phyloP scores from a whole-genome alignment of 2,329 filamentous ascomycete genomes.

The Stachybotrys chlorohalonatus region DNA sequence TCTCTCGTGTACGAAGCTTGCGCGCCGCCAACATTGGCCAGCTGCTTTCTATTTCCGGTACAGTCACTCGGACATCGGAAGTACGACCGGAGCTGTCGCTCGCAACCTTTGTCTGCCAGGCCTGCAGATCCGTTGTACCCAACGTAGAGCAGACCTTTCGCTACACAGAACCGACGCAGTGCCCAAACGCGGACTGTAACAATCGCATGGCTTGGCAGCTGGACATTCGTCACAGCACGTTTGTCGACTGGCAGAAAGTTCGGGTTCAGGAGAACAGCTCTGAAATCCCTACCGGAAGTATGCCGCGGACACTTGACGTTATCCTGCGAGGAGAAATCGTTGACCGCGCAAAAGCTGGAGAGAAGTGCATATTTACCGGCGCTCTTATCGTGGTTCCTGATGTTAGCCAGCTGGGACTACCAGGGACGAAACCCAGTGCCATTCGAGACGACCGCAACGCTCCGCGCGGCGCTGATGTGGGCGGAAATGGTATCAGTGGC shows the following conservation, averaged over 20 bases:
- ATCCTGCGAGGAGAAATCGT: slow-evolving; percentile 96
- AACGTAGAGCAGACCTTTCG: slow-evolving; percentile 97
- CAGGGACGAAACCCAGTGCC: slow-evolving; percentile 74
- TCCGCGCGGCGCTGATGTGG: slow-evolving; percentile 66
- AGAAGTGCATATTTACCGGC: slow-evolving; percentile 97
- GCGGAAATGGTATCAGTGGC: slow-evolving; percentile 76
- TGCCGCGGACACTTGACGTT: slow-evolving; percentile 96
- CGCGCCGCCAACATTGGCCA: slow-evolving; percentile 87
- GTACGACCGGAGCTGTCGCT: slow-evolving; percentile 88
- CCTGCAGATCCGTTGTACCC: slow-evolving; percentile 72
- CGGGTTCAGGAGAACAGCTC: slow-evolving; percentile 97
- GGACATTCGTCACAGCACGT: slow-evolving; percentile 95
- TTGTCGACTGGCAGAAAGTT: slow-evolving; percentile 98
- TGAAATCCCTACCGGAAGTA: slow-evolving; percentile 95
- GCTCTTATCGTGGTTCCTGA: slow-evolving; percentile 94
- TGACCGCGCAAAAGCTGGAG: slow-evolving; percentile 90
- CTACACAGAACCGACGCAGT: slow-evolving; percentile 94
- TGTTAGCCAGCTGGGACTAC: slow-evolving; percentile 87
- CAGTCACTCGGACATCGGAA: slow-evolving; percentile 93
- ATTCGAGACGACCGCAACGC: slow-evolving; percentile 73
- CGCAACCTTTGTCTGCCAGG: slow-evolving; percentile 86
- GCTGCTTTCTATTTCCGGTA: slow-evolving; percentile 90
- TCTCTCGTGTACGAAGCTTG: slow-evolving; percentile 76
- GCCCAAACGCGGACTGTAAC: slow-evolving; percentile 76
- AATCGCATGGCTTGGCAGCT: slow-evolving; percentile 91